Percentiles rank a stretch among this genome's conserved stretches.
Conservation (phyloP, 768 basidiomycete genomes). For the Plicaturopsis crispa region DNA sequence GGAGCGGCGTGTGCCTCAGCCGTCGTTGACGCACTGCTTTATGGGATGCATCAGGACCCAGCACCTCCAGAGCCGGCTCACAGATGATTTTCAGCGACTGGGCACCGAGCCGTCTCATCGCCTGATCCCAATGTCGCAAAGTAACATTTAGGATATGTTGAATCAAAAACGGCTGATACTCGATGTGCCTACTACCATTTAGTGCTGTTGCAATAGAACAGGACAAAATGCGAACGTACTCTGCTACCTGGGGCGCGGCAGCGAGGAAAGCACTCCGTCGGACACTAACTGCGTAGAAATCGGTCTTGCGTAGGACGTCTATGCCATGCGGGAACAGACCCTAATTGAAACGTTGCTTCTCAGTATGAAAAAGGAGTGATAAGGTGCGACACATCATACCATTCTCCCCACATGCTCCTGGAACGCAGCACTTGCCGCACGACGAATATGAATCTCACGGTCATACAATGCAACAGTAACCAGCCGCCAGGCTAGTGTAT, state of each 20-base stretch:
- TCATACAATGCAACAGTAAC: conserved; percentile 83
- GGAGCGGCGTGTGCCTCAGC: conserved; percentile 2
- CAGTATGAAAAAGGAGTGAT: conserved; percentile 1
- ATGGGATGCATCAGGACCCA: conserved; percentile 41
- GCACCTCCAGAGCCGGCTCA: conserved; percentile 41
- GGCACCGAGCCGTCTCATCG: conserved; percentile 73
- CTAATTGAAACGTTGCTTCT: conserved; percentile 33
- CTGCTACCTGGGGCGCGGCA: conserved; percentile 81
- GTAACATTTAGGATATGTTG: conserved; percentile 70
- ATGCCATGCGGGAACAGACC: conserved; percentile 90
- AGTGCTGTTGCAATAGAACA: neutral
- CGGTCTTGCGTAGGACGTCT: conserved; percentile 83
- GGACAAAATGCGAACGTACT: conserved; percentile 42
- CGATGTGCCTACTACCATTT: conserved; percentile 57
- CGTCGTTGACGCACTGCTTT: conserved; percentile 41
- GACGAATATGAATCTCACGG: conserved; percentile 88
- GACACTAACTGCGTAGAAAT: conserved; percentile 91
- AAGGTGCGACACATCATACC: conserved; percentile 37
- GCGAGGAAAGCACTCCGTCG: conserved; percentile 77
- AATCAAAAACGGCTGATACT: conserved; percentile 65
- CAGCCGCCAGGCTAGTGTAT: conserved; percentile 59
- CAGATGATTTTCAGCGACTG: conserved; percentile 68
- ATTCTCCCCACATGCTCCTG: conserved; percentile 95
- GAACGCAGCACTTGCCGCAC: conserved; percentile 95
- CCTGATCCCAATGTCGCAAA: conserved; percentile 82